phyloP scores from a whole-genome alignment of 495 filamentous ascomycete species.

The Podospora comata region DNA sequence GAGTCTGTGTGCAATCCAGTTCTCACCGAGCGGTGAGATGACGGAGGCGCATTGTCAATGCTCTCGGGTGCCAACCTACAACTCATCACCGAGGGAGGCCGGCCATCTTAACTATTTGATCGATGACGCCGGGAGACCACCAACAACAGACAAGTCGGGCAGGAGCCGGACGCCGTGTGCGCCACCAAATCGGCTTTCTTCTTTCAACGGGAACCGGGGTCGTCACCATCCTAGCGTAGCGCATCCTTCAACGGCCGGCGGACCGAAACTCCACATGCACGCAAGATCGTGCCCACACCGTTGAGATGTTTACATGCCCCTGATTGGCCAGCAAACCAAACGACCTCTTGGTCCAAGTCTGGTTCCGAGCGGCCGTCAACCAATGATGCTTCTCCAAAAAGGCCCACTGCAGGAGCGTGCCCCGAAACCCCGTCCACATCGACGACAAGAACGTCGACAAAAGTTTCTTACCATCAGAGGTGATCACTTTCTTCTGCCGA shows the following conservation, averaged over 20 bases:
- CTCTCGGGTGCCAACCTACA: constrained; percentile 4
- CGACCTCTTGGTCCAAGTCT: constrained; percentile 17
- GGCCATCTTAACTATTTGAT: not conserved
- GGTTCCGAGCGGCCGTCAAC: constrained; percentile 14
- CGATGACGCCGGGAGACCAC: constrained; percentile 3
- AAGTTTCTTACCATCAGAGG: not conserved
- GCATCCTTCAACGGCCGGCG: constrained; percentile 33
- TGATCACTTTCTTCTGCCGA: not conserved
- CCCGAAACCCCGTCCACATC: constrained; percentile 26
- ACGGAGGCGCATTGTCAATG: not conserved
- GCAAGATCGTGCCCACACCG: constrained; percentile 34
- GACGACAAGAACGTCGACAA: not conserved
- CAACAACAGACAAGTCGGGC: constrained; percentile 8
- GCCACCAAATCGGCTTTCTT: constrained; percentile 31
- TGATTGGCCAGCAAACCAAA: constrained; percentile 25
- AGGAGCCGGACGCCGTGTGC: constrained; percentile 15
- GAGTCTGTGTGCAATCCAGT: constrained; percentile 9
- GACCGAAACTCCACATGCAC: constrained; percentile 42
- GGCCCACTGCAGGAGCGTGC: constrained; percentile 25
- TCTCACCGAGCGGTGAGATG: constrained; percentile 16
- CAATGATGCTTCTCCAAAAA: constrained; percentile 22
- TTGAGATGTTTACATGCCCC: constrained; percentile 16
- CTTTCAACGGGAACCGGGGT: constrained; percentile 15
- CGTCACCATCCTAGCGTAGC: constrained; percentile 26
- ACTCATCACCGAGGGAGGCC: constrained; percentile 2